Conservation (phyloP, 441 rosid species). For the Adansonia gregorii region DNA sequence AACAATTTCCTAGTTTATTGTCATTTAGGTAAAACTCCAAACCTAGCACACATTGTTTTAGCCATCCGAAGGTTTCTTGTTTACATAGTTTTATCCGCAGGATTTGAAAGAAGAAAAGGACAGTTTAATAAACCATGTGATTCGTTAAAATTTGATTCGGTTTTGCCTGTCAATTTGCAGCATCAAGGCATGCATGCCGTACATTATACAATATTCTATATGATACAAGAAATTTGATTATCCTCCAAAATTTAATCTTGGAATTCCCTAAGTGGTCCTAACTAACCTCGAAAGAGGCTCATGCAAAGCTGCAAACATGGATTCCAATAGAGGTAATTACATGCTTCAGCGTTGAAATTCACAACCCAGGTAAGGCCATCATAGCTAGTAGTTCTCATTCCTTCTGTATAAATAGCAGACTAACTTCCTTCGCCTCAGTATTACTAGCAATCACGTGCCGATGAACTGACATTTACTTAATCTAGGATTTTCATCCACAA, state of each 20-base stretch:
- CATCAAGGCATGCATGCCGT: slow-evolving; percentile 10
- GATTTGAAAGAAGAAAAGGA: neutral
- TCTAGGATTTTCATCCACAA: neutral
- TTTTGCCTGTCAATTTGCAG: slow-evolving; percentile 3
- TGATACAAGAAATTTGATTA: neutral
- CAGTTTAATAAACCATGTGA: neutral
- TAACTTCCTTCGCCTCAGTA: neutral
- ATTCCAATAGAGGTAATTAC: neutral
- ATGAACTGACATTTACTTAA: neutral
- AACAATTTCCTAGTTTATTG: neutral
- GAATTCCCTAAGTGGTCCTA: neutral
- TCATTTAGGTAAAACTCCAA: too few species aligned
- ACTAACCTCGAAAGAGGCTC: neutral
- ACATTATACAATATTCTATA: neutral
- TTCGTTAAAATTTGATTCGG: neutral
- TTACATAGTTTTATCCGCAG: neutral
- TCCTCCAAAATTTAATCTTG: neutral
- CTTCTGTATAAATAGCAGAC: slow-evolving; percentile 1
- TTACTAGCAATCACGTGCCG: neutral
- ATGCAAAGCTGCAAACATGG: neutral
- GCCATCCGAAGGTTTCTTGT: neutral
- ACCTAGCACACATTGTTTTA: too few species aligned
- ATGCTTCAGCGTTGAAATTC: neutral
- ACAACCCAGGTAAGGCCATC: neutral
- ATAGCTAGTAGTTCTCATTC: neutral